Conservation (phyloP, 345 rosid genomes). For the Isatis tinctoria region DNA sequence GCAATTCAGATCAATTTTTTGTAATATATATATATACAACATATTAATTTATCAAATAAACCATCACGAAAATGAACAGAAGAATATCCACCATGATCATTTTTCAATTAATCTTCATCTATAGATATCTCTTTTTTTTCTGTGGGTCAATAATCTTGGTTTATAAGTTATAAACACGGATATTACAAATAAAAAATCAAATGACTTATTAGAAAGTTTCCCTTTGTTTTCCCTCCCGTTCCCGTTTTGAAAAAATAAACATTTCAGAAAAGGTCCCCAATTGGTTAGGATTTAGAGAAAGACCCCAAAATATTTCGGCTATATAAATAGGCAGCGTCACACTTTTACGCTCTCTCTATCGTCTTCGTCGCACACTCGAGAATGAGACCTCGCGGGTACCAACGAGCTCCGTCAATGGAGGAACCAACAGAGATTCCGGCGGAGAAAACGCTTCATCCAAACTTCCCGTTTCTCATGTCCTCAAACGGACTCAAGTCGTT, state of each 20-base stretch:
- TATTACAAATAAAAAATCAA: not conserved
- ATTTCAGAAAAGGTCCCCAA: not conserved
- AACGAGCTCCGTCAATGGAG: slow-evolving; percentile 27
- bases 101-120: not conserved
- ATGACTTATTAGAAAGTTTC: not conserved
- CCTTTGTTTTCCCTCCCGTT: slow-evolving; percentile 30
- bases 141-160: not conserved
- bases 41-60: not conserved
- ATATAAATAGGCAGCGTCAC: not conserved
- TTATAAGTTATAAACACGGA: not conserved
- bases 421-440: not conserved
- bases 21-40: not conserved
- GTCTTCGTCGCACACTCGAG: slow-evolving; percentile 22
- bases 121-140: not conserved
- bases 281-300: not conserved
- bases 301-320: not conserved
- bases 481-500: slow-evolving; percentile 17
- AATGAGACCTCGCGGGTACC: slow-evolving; percentile 30
- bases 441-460: slow-evolving; percentile 30
- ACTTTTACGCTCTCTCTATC: not conserved
- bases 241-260: not conserved
- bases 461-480: slow-evolving; percentile 29
- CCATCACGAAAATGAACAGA: not conserved
- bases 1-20: not conserved
- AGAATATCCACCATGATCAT: not conserved